Evolutionary conservation across 164 flowering plant species (phyloP).

Genomic region (Aristolochia californica): DNA sequence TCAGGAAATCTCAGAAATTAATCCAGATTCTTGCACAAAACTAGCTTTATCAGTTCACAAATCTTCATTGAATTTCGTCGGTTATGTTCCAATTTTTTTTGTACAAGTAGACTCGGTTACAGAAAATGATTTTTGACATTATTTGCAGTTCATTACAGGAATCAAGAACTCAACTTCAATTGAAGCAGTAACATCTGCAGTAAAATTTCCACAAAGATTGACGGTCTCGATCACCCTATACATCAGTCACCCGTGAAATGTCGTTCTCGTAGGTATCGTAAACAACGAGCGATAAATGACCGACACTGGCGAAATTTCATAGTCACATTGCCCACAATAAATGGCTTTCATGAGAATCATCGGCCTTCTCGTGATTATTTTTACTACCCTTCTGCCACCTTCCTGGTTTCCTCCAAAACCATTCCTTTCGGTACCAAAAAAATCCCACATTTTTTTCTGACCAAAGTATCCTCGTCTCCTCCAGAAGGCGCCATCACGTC

Average conservation of each 20-base stretch:
- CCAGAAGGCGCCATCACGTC: background rate
- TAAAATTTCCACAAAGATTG: background rate
- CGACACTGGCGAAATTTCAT: background rate
- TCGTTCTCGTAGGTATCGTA: background rate
- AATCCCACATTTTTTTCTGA: background rate
- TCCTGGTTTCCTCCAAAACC: background rate
- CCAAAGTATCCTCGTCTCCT: background rate
- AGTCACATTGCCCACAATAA: background rate
- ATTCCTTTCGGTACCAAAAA: background rate
- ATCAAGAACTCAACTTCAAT: too few relatives aligned
- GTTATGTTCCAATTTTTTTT: too few relatives aligned
- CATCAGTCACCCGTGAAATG: background rate
- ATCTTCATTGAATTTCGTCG: too few relatives aligned
- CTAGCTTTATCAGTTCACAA: too few relatives aligned
- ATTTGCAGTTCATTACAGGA: too few relatives aligned
- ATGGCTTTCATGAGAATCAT: constrained; percentile 2
- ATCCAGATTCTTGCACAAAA: too few relatives aligned
- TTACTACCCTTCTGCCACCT: background rate
- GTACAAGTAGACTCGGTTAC: too few relatives aligned
- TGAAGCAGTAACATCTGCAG: background rate
- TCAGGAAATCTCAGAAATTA: too few relatives aligned
- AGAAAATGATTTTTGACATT: too few relatives aligned
- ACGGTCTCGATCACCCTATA: background rate
- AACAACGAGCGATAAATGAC: background rate
- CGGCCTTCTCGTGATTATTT: background rate